Conservation (phyloP, 2,329 filamentous ascomycete genomes). For the Aspergillus quadrilineatus region DNA sequence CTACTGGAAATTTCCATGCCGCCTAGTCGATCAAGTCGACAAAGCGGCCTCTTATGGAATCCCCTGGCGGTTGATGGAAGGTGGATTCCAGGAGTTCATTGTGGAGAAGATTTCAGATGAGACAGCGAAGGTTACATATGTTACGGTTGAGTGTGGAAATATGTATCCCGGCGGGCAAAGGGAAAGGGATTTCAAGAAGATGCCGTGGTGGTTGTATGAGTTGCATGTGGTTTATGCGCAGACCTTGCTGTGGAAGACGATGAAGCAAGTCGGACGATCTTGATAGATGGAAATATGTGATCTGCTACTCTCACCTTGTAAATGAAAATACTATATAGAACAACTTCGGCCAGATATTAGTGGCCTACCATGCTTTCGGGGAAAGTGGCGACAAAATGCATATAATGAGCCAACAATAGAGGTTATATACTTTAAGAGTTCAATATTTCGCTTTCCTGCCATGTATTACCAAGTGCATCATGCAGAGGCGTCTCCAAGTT, state of each 20-base stretch:
- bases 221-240: constrained; percentile 17
- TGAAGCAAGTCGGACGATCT: no score
- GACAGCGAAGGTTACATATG: constrained; percentile 11
- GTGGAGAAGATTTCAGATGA: constrained; percentile 10
- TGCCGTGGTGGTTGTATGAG: constrained; percentile 12
- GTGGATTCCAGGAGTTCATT: constrained; percentile 16
- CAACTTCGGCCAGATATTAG: no score
- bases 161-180: constrained; percentile 2
- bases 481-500: no score
- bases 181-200: constrained; percentile 11
- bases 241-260: neutral
- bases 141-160: constrained; percentile 9
- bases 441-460: no score
- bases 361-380: no score
- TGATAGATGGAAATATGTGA: no score
- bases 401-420: no score
- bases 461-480: no score
- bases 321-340: no score
- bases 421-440: no score
- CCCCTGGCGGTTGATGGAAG: constrained; percentile 17
- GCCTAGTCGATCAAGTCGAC: neutral
- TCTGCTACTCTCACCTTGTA: no score
- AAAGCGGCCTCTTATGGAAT: constrained; percentile 8
- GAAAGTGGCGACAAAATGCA: no score
- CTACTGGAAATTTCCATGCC: neutral